Base-by-base conservation (phyloP, 805 yeast genomes). In the Metschnikowia reukaufii region DNA sequence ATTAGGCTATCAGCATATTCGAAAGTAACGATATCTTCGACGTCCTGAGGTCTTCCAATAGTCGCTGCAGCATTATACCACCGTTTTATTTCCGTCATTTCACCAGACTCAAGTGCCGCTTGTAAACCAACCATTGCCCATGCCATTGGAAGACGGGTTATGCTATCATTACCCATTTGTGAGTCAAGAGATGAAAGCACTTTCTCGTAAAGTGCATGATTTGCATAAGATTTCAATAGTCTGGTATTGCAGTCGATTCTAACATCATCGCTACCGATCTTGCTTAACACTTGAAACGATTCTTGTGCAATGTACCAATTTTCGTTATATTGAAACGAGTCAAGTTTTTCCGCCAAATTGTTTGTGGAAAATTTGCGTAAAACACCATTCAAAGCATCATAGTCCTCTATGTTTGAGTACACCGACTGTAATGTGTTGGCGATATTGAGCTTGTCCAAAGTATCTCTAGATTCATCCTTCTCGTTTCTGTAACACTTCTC, bases 221-320 rank as follows among this genome's bases (percentile, higher is more conserved):
- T 85, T 49, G 81, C 82, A 51, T 90, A 70, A 1, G 96, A 87
- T 47, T 80, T 80, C 43, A 92, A 60, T 51, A 86, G 68, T 34
- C 84, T 82, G 0, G 85, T 73, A 16, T 70, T 67, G 47, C 71
- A 74, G n/a, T 56, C 56, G 3, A 61, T 52, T 7, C 75, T 71
- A 44, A 38, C 64, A 51, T 20, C 54, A 13, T 10, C 20, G 58
- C 60, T 66, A 56, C 61, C 76, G 44, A 37, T 46, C 5, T 67
- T 60, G 17, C 87, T 81, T 37, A 86, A 65, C 0, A 84, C 87
- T 38, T 83, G 83, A 55, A 88, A 84, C 31, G 96, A 88, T 50
- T 88, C 90, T 51, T 88, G 86, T 0, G 97, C 96, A 57, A 88
- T 77, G 34, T 82, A 76, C 96, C 97, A 90, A 57, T 85, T 85